Evolutionary conservation across 176 grass and related monocot species (phyloP), one percentile per base, ranked within the genome.

Genomic region (Coix lacrymajobi): DNA sequence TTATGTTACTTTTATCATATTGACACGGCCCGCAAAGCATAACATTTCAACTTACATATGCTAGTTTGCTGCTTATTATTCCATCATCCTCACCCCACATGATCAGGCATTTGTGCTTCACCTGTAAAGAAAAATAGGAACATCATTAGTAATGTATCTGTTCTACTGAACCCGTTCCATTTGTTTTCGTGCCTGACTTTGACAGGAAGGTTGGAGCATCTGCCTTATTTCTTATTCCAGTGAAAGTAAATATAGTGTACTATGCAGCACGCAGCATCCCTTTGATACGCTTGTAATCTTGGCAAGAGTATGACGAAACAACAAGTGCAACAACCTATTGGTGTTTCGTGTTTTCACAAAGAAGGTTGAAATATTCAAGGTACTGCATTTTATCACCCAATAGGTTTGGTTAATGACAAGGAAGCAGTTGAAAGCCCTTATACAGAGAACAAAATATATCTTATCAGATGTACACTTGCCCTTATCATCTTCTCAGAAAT

Each of bases 81-180:
- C 72, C 73, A 73, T 98, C 96, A 43, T 95, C 92, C 69, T 92
- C 88, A 71, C 96, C 96, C 96, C 92, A 98, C 82, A 98, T 75
- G 30, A 98, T 81, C 34, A 98, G 83, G 69, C 88, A 95, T 72
- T 88, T 89, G 43, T 95, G 79, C 43, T 98, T 91, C 73, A 98
- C 86, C 96, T 98, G 79, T 76, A 78, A 33, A 88, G 2, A 29
- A 43, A 52, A n/a, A 58, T 16, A 82, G 41, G 40, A 66, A 4
- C 31, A 56, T 11, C 5, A 15, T 81, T 33, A 89, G 28, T 65
- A 63, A 56, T 19, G 12, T n/a, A 2, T 71, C 29, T 36, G 10
- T 81, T 71, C 25, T 57, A 25, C 29, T 2, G 73, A 77, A 62
- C 0, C 17, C 24, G 67, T 62, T 64, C 15, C 29, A 40, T 24